Evolutionary conservation across 768 basidiomycete species (phyloP), one percentile per base, ranked within the genome.

Genomic region (Tylopilus felleus): DNA sequence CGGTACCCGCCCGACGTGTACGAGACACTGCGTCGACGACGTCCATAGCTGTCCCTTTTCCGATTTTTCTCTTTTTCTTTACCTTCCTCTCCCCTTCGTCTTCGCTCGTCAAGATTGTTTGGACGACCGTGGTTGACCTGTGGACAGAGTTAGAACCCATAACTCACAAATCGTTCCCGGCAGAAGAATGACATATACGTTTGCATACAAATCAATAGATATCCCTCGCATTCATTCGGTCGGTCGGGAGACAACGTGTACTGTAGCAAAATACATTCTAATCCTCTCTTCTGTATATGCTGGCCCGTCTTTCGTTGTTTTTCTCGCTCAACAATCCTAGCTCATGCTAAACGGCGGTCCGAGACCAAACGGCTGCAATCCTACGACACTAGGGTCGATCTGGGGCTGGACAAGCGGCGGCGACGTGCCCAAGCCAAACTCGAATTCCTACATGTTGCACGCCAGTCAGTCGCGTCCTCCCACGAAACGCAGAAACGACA

Each of bases 391-490:
- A 0, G 63, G 58, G 14, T 71, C 69, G 1, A 62, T 55, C 39
- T 68, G 68, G 31, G 69, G 65, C n/a, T 68, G 65, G 35, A 64
- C 49, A 12, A 71, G 63, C 1, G 73, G 73, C 25, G 71, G 71
- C 38, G 64, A 65, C 45, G 50, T 53, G 3, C 14, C 56, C 21
- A 57, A 60, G 8, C 62, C 65, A 44, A 73, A 68, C 51, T 73
- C 72, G 57, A 73, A 73, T 51, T 73, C 71, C 72, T 73, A 53
- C 43, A 13, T 13, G 19, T 27, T 29, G 10, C 22, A 33, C 57
- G 14, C 22, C 17, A 7, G 17, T 59, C 58, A 59, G 40, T 27
- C 33, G 1, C 6, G 21, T 21, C 57, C 49, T 14, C 25, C 21
- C 12, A 33, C 17, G 6, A 3, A 21, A 22, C 39, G 9, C 5